Conservation (phyloP, 192 early-diverging fungal species). For the Coemansia sp. region DNA sequence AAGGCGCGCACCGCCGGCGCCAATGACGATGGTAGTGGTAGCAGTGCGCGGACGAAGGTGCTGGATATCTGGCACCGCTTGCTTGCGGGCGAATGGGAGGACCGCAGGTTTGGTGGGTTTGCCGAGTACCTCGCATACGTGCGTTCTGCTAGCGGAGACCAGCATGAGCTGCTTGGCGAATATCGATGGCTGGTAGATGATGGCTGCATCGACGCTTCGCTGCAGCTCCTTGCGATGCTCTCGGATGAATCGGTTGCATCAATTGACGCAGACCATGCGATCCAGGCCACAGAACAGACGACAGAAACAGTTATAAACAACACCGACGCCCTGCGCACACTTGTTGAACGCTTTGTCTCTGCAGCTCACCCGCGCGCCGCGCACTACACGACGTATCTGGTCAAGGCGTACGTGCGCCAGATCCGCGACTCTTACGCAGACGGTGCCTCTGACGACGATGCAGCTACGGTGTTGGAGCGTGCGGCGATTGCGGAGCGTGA, state of each 20-base stretch:
- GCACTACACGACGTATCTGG: constrained; percentile 47
- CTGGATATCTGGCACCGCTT: constrained; percentile 43
- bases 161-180: constrained; percentile 22
- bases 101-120: constrained; percentile 37
- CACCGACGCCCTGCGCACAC: constrained; percentile 21
- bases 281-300: constrained; percentile 15
- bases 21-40: too few species aligned
- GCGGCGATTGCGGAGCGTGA: constrained; percentile 10
- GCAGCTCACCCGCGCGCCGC: constrained; percentile 31
- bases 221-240: constrained; percentile 17
- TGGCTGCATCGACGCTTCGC: constrained; percentile 18
- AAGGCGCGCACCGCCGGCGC: constrained; percentile 18
- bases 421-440: constrained; percentile 22
- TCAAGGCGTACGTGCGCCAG: constrained; percentile 45
- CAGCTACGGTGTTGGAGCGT: neutral
- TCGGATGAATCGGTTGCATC: constrained; percentile 18
- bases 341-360: constrained; percentile 45
- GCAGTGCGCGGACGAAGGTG: neutral
- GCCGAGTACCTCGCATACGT: constrained; percentile 39
- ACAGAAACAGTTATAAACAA: neutral
- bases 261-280: constrained; percentile 35
- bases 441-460: neutral
- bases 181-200: constrained; percentile 30
- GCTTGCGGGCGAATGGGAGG: constrained; percentile 19
- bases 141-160: constrained; percentile 1